phyloP scores from a whole-genome alignment of 306 rosid species.

The Citrullus mucosospermus region DNA sequence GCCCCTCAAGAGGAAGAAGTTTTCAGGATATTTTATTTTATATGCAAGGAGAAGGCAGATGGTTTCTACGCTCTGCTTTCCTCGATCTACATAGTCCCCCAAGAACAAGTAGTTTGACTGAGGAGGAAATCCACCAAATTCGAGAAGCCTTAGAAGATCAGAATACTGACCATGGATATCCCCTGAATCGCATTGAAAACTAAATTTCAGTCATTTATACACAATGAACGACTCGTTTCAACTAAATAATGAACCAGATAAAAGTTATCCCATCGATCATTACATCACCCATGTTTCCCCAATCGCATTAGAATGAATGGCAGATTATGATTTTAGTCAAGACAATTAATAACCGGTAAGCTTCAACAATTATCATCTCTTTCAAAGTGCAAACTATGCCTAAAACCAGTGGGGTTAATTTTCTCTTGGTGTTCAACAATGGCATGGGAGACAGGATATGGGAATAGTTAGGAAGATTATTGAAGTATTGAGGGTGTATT shows the following conservation, averaged over 20 bases:
- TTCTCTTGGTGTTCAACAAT: not conserved
- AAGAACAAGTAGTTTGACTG: conserved; percentile 67
- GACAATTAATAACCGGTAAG: not conserved
- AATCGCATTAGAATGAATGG: not conserved
- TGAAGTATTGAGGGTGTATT: too few species aligned
- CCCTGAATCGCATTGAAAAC: conserved; percentile 29
- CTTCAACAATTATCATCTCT: not conserved
- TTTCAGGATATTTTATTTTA: conserved; percentile 67
- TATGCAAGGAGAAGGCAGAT: conserved; percentile 89
- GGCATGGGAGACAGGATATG: not conserved
- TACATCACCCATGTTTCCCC: not conserved
- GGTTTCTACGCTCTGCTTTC: conserved; percentile 78
- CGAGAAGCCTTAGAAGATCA: conserved; percentile 75
- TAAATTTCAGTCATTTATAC: not conserved
- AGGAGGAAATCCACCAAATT: conserved; percentile 78
- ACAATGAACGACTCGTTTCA: not conserved
- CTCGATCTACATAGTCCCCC: conserved; percentile 92
- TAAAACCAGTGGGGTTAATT: not conserved
- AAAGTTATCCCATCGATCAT: not conserved
- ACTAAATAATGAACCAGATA: not conserved
- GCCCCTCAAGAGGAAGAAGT: conserved; percentile 81
- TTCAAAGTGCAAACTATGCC: not conserved
- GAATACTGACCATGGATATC: conserved; percentile 82
- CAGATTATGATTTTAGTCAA: not conserved
- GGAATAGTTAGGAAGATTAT: too few species aligned